These are phyloP conservation scores for Phalaenopsis aphrodite DNA, from an alignment of 106 monocot species.

Conservation along the genomic window DNA sequence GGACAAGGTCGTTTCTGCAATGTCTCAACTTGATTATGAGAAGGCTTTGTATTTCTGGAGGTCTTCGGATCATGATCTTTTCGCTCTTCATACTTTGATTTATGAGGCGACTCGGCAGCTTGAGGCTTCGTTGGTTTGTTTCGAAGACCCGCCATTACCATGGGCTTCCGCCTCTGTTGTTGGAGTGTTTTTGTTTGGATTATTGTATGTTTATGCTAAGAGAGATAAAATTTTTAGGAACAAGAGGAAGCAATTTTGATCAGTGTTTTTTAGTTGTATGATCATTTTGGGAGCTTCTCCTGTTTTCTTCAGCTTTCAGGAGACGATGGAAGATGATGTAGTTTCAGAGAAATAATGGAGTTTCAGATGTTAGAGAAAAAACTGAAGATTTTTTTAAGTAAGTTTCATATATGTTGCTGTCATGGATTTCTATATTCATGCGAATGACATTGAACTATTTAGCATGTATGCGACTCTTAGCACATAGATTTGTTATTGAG, in stretches of 20 bases:
- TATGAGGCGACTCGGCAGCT: constrained; percentile 79
- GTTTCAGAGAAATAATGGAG: not conserved
- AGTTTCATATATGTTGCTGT: not conserved
- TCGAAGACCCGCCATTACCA: constrained; percentile 91
- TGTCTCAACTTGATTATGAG: constrained; percentile 83
- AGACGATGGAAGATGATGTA: not conserved
- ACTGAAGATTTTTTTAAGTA: not conserved
- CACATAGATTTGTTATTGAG: not conserved
- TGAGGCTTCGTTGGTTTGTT: constrained; percentile 86
- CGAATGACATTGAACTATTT: not conserved
- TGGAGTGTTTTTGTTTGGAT: constrained; percentile 55
- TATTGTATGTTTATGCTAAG: constrained; percentile 64
- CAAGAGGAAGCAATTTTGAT: constrained; percentile 92
- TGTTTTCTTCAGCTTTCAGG: not conserved
- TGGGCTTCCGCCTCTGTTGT: constrained; percentile 55
- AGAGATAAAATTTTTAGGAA: constrained; percentile 72
- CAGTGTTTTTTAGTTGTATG: not conserved
- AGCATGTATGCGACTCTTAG: not conserved
- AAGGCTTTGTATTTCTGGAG: constrained; percentile 67
- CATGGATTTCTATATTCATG: not conserved
- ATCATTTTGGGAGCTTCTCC: not conserved
- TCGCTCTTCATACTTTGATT: constrained; percentile 63
- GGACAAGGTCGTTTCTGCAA: constrained; percentile 68
- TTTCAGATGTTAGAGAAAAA: not conserved
- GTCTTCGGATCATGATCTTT: constrained; percentile 88